Evolutionary conservation across 164 flowering plant genomes (phyloP).

Genomic region (Stephania yunnanensis): DNA sequence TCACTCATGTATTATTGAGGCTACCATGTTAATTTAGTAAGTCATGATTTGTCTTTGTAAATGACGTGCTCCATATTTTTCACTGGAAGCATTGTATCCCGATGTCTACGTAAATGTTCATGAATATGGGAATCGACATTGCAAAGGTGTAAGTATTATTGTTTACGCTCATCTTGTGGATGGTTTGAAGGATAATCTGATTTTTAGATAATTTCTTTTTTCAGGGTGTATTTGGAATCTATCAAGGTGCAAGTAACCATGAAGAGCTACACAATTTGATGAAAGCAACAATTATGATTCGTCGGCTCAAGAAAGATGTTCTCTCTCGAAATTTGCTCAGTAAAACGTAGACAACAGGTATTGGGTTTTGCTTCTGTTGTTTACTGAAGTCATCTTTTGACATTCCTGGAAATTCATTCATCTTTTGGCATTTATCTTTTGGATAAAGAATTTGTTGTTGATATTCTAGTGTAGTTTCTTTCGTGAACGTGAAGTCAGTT

Average conservation of each 20-base stretch:
- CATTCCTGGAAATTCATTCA: no score
- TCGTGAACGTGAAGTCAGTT: no score
- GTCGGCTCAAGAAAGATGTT: conserved; percentile 96
- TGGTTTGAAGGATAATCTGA: background rate
- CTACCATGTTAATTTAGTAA: background rate
- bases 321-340: conserved; percentile 87
- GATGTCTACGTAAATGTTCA: conserved; percentile 79
- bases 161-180: background rate
- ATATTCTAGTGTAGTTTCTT: no score
- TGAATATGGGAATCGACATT: conserved; percentile 86
- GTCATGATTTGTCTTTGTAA: background rate
- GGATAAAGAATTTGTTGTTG: no score
- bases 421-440: no score
- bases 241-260: conserved; percentile 98
- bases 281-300: conserved; percentile 93
- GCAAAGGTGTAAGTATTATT: conserved; percentile 80
- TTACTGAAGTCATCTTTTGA: no score
- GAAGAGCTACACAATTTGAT: conserved; percentile 96
- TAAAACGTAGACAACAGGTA: conserved; percentile 94
- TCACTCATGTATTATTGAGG: no score
- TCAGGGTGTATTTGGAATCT: conserved; percentile 79
- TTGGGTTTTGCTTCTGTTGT: no score
- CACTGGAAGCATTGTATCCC: conserved; percentile 94
- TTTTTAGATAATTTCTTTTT: conserved; percentile 2
- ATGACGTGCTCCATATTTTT: background rate